phyloP scores from a whole-genome alignment of 257 asterid species.

The Rubia yunnanensis region DNA sequence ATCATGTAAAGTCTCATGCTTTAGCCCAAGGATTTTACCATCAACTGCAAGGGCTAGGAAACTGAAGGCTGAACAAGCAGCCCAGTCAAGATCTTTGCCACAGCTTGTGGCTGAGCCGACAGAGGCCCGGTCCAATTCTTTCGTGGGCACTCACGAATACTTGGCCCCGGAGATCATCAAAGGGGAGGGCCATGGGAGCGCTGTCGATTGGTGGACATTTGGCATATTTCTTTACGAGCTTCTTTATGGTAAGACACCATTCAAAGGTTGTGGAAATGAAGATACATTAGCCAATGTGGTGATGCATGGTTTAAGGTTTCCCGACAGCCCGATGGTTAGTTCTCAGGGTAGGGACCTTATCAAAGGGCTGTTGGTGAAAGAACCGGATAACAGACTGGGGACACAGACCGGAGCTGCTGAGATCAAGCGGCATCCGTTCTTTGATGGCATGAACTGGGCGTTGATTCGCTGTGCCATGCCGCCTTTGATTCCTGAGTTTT shows the following conservation, averaged over 20 bases:
- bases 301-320: slow-evolving; percentile 59
- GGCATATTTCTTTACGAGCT: slow-evolving; percentile 87
- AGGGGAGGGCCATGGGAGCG: slow-evolving; percentile 94
- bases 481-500: slow-evolving; percentile 57
- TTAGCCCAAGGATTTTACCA: slow-evolving; percentile 57
- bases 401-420: slow-evolving; percentile 80
- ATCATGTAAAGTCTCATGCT: slow-evolving; percentile 86
- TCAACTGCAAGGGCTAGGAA: slow-evolving; percentile 43
- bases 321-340: slow-evolving; percentile 72
- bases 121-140: slow-evolving; percentile 88
- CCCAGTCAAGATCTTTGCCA: slow-evolving; percentile 45
- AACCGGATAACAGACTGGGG: slow-evolving; percentile 71
- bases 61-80: slow-evolving; percentile 38
- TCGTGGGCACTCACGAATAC: slow-evolving; percentile 93
- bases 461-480: slow-evolving; percentile 73
- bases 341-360: slow-evolving; percentile 76
- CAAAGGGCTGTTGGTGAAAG: slow-evolving; percentile 64
- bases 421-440: slow-evolving; percentile 85
- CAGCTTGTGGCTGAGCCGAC: slow-evolving; percentile 93
- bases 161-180: slow-evolving; percentile 91
- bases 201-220: slow-evolving; percentile 98
- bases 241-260: slow-evolving; percentile 82
- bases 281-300: slow-evolving; percentile 79
- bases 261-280: slow-evolving; percentile 67
- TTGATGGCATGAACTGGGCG: slow-evolving; percentile 88